Conservation (phyloP, 768 basidiomycete species). For the Rhizopogon vesiculosus region DNA sequence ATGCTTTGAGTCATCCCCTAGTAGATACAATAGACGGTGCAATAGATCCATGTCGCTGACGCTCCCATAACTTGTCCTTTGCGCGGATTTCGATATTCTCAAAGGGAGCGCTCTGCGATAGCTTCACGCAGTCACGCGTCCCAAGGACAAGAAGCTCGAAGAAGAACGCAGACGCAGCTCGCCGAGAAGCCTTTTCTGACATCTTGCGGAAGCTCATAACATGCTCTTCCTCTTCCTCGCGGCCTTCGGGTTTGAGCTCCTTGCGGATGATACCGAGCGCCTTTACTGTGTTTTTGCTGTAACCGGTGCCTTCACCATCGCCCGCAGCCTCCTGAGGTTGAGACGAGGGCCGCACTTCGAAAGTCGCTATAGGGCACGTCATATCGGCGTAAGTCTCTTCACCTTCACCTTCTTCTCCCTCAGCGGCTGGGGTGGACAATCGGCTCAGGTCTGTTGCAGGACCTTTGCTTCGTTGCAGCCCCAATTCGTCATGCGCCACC, state of each 20-base stretch:
- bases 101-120: slow-evolving; percentile 71
- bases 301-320: slow-evolving; percentile 63
- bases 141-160: slow-evolving; percentile 95
- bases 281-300: slow-evolving; percentile 86
- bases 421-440: slow-evolving; percentile 62
- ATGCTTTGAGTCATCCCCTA: slow-evolving; percentile 32
- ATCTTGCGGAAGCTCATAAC: slow-evolving; percentile 73
- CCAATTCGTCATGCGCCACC: slow-evolving; percentile 25
- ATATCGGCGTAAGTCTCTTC: slow-evolving; percentile 67
- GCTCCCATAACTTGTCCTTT: slow-evolving; percentile 85
- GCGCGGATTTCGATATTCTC: slow-evolving; percentile 82
- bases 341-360: slow-evolving; percentile 59
- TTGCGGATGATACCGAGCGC: slow-evolving; percentile 72
- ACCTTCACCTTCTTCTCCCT: slow-evolving; percentile 58
- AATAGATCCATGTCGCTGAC: slow-evolving; percentile 41
- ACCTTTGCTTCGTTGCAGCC: slow-evolving; percentile 41
- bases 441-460: slow-evolving; percentile 54
- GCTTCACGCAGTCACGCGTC: slow-evolving; percentile 84
- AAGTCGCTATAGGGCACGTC: slow-evolving; percentile 74
- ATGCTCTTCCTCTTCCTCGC: slow-evolving; percentile 49
- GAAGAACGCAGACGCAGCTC: slow-evolving; percentile 95
- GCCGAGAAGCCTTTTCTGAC: slow-evolving; percentile 81
- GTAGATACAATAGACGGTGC: slow-evolving; percentile 43
- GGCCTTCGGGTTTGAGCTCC: slow-evolving; percentile 55
- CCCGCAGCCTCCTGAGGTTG: slow-evolving; percentile 40